phyloP scores from a whole-genome alignment of 495 filamentous ascomycete genomes.

The Cudoniella acicularis region DNA sequence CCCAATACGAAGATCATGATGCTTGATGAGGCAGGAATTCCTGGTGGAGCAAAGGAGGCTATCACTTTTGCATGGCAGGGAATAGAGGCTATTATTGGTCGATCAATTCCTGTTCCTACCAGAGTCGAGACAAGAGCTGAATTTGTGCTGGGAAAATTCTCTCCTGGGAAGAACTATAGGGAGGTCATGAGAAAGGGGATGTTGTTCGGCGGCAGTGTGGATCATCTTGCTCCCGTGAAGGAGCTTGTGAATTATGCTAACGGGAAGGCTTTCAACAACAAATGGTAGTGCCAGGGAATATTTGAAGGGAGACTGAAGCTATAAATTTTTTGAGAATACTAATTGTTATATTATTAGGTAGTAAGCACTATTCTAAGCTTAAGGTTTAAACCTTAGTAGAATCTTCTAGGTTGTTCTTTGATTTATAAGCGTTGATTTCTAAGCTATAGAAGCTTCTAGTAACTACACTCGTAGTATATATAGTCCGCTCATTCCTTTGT shows the following conservation, averaged over 20 bases:
- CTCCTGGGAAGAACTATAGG: conserved; percentile 51
- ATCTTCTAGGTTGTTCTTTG: no score
- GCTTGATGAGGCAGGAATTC: conserved; percentile 53
- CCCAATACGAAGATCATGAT: conserved; percentile 46
- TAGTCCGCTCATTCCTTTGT: no score
- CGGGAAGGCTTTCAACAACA: conserved; percentile 44
- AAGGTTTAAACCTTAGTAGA: no score
- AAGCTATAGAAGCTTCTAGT: no score
- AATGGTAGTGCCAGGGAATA: conserved; percentile 36
- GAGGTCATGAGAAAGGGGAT: conserved; percentile 46
- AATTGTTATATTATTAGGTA: no score
- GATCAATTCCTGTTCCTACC: conserved; percentile 47
- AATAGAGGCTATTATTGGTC: conserved; percentile 50
- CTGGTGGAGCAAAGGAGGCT: conserved; percentile 52
- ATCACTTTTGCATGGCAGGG: conserved; percentile 56
- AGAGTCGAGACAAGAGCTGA: conserved; percentile 45
- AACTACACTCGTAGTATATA: no score
- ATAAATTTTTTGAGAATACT: no score
- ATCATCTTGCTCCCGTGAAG: conserved; percentile 44
- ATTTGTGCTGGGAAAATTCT: conserved; percentile 50
- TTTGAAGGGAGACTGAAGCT: no score
- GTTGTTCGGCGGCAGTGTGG: conserved; percentile 42
- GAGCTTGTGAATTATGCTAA: conserved; percentile 44
- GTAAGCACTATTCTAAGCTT: no score
- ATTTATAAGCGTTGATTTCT: no score